Evolutionary conservation across 1,284 basidiomycete genomes (phyloP), one percentile per base, ranked within the genome.

Genomic region (Rugosomyces carneus): DNA sequence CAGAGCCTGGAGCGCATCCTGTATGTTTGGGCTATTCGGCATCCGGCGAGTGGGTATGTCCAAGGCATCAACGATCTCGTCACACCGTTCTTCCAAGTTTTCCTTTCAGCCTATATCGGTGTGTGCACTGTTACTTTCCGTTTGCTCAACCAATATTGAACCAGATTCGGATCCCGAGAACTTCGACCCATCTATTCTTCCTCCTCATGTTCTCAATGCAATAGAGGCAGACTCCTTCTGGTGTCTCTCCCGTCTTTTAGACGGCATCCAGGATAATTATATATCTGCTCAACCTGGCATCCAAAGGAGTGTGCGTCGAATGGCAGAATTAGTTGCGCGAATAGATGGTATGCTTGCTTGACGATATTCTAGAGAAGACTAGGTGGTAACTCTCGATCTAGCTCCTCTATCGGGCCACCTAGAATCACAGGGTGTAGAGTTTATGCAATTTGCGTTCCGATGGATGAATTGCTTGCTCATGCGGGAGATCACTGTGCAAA

Each of bases 381-480:
- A 32, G 23, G n/a, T 23, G 5, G 24, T 23, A 35, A 27, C 49
- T 41, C 42, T 38, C 13, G 31, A 40, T 24, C 40, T 51, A 93
- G 89, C 85, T 16, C 88, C 89, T 1, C 74, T 97, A 13, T 77
- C 84, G 3, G 69, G 79, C 1, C 93, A 98, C 66, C 75, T 98
- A 29, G 84, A 87, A 51, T 71, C 82, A 10, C 85, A 98, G 65
- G 89, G 89, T 56, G 93, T 98, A 55, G 93, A 97, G 68, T 98
- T 95, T 60, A 95, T 98, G 83, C 93, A 98, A 62, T 98, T 97
- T 55, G 93, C 94, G 32, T 98, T 98, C 68, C 76, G 94, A 40
- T 98, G 93, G 93, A 96, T 98, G 90, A 97, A 98, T 61, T 96
- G 94, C 61, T 69, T 98, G 43, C 73, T 97, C 49, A 96, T 98